Base-by-base conservation (phyloP, 129 eudicot genomes). In the Lactuca sativa region DNA sequence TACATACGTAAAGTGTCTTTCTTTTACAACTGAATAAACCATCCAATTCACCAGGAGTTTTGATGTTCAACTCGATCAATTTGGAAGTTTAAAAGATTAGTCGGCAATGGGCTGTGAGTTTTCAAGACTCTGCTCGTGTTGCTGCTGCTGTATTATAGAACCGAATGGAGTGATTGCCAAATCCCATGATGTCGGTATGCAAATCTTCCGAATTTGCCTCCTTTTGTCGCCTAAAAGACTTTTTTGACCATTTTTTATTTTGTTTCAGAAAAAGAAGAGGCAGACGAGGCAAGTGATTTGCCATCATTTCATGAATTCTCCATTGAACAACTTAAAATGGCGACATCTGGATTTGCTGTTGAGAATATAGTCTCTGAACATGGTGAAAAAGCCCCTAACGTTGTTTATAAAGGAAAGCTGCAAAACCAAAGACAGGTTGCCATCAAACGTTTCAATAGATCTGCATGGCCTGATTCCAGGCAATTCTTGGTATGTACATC, bases 311-410 rank as follows among this genome's bases (percentile, higher is more conserved):
- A 79, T 17, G 93, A 83, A 74, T 91, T 60, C 67, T 62, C 92
- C 34, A 14, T 88, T 57, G 88, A 88, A 59, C 92, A 91, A 74
- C 90, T 91, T 13, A 91, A 88, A 76, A 70, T n/a, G 8, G 88
- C 97, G 44, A 88, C 97, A 3, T 83, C 85, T 64, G 97, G 96
- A 34, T 91, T 91, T 84, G 86, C 96, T 30, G 90, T 75, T 55
- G 93, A 91, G 69, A 88, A 88, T 74, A 91, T 91, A 59, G 97
- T 91, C 47, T 91, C 97, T 47, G 97, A 88, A 65, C 97, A 88
- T 13, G 97, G 97, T 13, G 97, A 91, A 66, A 91, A 91, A 76
- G 95, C 97, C 18, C 97, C 97, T 3, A 91, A 91, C 55, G 96
- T 91, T 17, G 97, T 91, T 73, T 91, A 91, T 59, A 91, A 83